A percentile compares a stretch with the other conserved stretches of the same genome.
phyloP scores from a whole-genome alignment of 2,329 filamentous ascomycete species.

The Coleophoma cylindrospora region DNA sequence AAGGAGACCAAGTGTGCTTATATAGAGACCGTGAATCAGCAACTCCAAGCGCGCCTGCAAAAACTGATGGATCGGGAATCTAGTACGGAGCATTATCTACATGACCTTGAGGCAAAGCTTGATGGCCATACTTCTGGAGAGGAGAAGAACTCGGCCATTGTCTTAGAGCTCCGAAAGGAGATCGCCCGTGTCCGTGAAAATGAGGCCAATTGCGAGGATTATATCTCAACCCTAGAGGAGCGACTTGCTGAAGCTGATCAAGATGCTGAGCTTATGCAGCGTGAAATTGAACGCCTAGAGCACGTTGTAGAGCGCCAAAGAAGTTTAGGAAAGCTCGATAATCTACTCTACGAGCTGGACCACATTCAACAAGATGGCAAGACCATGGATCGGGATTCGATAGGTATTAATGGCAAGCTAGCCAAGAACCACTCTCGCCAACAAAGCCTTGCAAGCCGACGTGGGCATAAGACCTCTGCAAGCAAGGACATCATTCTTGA shows the following conservation, averaged over 20 bases:
- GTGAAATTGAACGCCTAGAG: constrained; percentile 89
- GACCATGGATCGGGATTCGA: constrained; percentile 29
- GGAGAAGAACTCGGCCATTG: constrained; percentile 83
- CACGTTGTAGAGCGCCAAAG: constrained; percentile 93
- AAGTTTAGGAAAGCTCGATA: constrained; percentile 91
- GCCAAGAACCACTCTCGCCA: constrained; percentile 48
- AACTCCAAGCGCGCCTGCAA: constrained; percentile 84
- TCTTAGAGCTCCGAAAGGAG: constrained; percentile 86
- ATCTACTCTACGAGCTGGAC: constrained; percentile 85
- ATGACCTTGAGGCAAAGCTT: constrained; percentile 84
- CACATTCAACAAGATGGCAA: constrained; percentile 60
- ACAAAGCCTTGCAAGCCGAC: constrained; percentile 46
- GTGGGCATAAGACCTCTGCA: constrained; percentile 36
- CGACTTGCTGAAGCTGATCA: constrained; percentile 93
- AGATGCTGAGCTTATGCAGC: constrained; percentile 93
- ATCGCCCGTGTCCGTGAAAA: constrained; percentile 83
- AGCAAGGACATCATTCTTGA: constrained; percentile 46
- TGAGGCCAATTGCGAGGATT: constrained; percentile 87
- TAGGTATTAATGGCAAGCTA: constrained; percentile 38
- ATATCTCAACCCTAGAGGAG: constrained; percentile 95
- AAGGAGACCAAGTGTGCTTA: constrained; percentile 93
- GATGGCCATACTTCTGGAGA: constrained; percentile 88
- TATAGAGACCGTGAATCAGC: constrained; percentile 83
- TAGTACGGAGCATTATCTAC: constrained; percentile 88
- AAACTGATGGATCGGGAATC: constrained; percentile 89